Base-by-base conservation (phyloP, 352 stramenopile genomes). In the Phytophthora niederhauseri region DNA sequence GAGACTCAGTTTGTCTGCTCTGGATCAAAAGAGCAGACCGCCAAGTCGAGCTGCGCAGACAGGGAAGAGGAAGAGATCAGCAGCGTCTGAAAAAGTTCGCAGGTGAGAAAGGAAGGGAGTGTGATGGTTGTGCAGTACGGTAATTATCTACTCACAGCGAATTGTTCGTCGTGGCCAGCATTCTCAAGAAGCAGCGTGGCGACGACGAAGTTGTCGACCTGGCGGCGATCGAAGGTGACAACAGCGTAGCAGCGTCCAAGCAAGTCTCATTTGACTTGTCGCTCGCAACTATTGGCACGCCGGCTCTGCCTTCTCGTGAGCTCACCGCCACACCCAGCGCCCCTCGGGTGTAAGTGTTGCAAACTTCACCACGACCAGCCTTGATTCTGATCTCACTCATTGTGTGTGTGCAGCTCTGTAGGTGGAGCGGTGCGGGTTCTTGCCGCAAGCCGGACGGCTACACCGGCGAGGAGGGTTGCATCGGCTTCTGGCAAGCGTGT, bases 201-300 rank as follows among this genome's bases (percentile, higher is more conserved):
- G 64, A 73, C 38, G 64, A 61, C 28, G 45, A 62, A 56, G 1
- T 48, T 1, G 12, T 70, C 41, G 28, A 68, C 26, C 14, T 56
- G 56, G 9, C 50, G 15, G 17, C 12, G 50, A 46, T 22, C 48
- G 60, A 15, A 28, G 14, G 28, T 50, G 59, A 48, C 43, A 34
- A 54, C 68, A 50, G n/a, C 22, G 48, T 20, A 22, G 45, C 53
- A 11, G 49, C 48, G n/a, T 63, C 66, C 26, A 93, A 92, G 73
- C 84, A 92, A 71, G 84, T 94, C 2, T 91, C 83, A 19, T 92
- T 94, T 60, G 74, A 89, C 71, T 53, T 78, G 38, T 72, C 71
- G 14, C 45, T 65, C 63, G 64, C 51, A 51, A 54, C 51, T 4
- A 64, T 57, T 41, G 61, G 50, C 20, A 17, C 64, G 15, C 55